A percentile compares a stretch with the other conserved stretches of the same genome.
These are phyloP conservation scores for Durusdinium trenchii DNA, from an alignment of 73 alveolate species.

Conservation along the genomic window DNA sequence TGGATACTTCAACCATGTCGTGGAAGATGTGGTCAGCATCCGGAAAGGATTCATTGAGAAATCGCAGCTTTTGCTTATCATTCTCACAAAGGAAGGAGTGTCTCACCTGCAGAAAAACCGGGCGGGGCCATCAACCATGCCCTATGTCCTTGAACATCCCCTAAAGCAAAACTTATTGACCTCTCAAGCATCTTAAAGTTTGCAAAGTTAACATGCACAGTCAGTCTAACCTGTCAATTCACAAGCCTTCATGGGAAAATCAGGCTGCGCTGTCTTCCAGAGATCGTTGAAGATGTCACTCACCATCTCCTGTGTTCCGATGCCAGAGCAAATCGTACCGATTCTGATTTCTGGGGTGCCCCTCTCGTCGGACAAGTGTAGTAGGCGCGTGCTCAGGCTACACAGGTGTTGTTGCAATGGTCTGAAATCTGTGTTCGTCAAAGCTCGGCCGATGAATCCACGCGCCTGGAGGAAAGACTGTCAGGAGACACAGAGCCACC, in stretches of 20 bases:
- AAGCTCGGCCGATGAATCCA: not conserved
- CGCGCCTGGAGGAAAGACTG: not conserved
- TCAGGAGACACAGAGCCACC: no score
- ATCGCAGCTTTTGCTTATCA: not conserved
- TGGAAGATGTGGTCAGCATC: not conserved
- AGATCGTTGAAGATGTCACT: not conserved
- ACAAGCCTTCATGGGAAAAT: not conserved
- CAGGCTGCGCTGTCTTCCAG: not conserved
- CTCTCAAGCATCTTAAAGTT: no score
- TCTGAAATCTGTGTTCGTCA: not conserved
- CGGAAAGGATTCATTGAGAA: not conserved
- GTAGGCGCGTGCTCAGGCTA: not conserved
- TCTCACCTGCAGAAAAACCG: not conserved
- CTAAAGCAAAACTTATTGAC: no score
- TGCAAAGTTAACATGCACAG: no score
- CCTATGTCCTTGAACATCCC: no score
- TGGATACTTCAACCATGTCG: slow-evolving; percentile 1
- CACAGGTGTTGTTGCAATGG: not conserved
- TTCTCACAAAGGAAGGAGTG: not conserved
- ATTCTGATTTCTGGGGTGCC: not conserved
- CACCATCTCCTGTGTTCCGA: slow-evolving; percentile 20
- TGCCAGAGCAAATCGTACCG: slow-evolving; percentile 11
- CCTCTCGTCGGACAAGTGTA: not conserved
- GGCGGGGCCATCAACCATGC: no score
- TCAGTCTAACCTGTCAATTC: no score